A percentile compares a stretch with the other conserved stretches of the same genome.
Evolutionary conservation across 2,329 filamentous ascomycete genomes (phyloP).

Genomic region (Aspergillus sp.): DNA sequence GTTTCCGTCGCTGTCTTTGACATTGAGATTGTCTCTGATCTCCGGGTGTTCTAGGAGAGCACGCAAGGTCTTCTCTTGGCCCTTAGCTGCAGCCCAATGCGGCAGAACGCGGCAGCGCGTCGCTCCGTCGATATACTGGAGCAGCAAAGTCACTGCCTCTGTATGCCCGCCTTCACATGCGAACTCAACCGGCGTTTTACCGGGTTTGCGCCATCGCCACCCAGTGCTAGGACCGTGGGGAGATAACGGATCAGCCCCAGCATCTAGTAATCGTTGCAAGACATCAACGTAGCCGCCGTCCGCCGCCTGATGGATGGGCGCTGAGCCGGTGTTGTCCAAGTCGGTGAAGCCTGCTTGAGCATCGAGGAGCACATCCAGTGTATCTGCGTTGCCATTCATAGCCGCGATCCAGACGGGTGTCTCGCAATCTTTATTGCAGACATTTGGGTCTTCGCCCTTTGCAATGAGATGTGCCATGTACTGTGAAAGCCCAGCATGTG

Average conservation of each 20-base stretch:
- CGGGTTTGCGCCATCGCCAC: neutral
- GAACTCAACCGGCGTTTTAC: neutral
- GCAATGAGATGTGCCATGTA: neutral
- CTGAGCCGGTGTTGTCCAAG: neutral
- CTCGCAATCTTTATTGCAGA: neutral
- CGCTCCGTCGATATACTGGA: neutral
- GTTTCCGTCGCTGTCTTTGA: neutral
- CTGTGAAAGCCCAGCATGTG: neutral
- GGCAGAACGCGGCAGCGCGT: neutral
- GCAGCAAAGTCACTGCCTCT: neutral
- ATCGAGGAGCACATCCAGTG: neutral
- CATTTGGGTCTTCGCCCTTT: neutral
- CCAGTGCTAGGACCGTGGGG: neutral
- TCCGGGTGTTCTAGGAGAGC: neutral
- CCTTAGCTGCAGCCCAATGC: neutral
- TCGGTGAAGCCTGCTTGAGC: neutral
- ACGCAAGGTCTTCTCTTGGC: neutral
- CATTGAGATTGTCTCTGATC: neutral
- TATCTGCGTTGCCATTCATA: neutral
- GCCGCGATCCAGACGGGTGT: neutral
- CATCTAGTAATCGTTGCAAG: constrained; percentile 1
- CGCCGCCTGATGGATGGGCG: constrained; percentile 8
- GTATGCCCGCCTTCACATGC: neutral
- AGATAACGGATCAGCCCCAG: neutral
- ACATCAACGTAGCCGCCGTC: neutral